Conservation (phyloP, 495 filamentous ascomycete species). For the Sphaerosporella brunnea region DNA sequence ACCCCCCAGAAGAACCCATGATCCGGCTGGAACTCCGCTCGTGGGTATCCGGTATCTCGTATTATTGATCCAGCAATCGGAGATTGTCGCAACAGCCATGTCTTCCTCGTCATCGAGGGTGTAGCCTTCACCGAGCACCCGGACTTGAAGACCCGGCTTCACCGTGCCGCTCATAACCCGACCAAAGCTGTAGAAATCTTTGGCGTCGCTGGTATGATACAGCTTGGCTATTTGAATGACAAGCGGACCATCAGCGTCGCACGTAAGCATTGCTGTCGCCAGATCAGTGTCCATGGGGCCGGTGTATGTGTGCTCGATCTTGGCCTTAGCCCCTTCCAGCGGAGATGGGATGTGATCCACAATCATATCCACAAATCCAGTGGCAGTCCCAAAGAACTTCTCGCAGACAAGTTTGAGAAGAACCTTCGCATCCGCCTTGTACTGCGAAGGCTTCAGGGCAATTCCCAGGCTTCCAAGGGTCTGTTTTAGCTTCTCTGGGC, state of each 20-base stretch:
- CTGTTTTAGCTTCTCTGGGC: conserved; percentile 64
- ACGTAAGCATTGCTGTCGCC: conserved; percentile 59
- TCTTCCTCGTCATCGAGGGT: conserved; percentile 96
- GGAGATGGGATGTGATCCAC: conserved; percentile 82
- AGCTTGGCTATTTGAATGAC: conserved; percentile 84
- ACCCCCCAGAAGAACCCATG: conserved; percentile 74
- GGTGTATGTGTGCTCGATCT: conserved; percentile 76
- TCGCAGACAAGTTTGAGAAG: conserved; percentile 79
- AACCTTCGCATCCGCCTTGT: conserved; percentile 73
- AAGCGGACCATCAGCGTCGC: conserved; percentile 77
- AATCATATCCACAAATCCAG: conserved; percentile 91
- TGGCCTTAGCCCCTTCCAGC: conserved; percentile 52
- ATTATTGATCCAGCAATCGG: conserved; percentile 82
- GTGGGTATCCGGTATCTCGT: conserved; percentile 82
- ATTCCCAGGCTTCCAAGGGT: conserved; percentile 72
- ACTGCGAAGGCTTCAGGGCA: conserved; percentile 72
- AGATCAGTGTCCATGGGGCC: conserved; percentile 82
- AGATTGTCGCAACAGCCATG: conserved; percentile 79
- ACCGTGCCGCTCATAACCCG: conserved; percentile 88
- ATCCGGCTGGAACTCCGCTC: conserved; percentile 87
- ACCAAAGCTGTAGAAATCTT: conserved; percentile 72
- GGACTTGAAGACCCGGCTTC: conserved; percentile 59
- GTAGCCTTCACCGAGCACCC: conserved; percentile 89
- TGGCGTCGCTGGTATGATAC: conserved; percentile 73
- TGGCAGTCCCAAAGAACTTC: conserved; percentile 81